Evolutionary conservation across 2,329 filamentous ascomycete species (phyloP).

Genomic region (Penicillium sp.): DNA sequence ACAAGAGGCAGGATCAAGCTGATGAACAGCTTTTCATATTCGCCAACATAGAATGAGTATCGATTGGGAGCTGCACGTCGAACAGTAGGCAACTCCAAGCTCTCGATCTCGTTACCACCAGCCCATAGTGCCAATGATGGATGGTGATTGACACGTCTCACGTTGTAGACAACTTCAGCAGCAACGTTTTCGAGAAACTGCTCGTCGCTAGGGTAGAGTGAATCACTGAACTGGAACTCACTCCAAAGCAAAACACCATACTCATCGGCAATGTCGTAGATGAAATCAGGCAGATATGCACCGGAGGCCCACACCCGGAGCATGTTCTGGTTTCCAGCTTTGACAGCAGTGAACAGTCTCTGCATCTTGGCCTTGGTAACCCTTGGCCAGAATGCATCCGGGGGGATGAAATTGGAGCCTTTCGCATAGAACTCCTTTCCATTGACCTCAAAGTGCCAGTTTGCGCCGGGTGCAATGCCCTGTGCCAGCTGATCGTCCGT

Average conservation of each 20-base stretch:
- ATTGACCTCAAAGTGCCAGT: slow-evolving; percentile 64
- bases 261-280: slow-evolving; percentile 60
- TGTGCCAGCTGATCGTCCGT: slow-evolving; percentile 50
- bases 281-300: slow-evolving; percentile 57
- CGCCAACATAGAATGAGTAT: slow-evolving; percentile 41
- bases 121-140: slow-evolving; percentile 53
- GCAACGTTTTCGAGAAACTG: slow-evolving; percentile 54
- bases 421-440: slow-evolving; percentile 61
- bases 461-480: slow-evolving; percentile 54
- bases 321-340: slow-evolving; percentile 60
- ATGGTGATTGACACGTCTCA: slow-evolving; percentile 58
- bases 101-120: slow-evolving; percentile 58
- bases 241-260: slow-evolving; percentile 58
- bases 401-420: slow-evolving; percentile 59
- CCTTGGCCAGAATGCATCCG: slow-evolving; percentile 58
- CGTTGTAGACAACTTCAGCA: slow-evolving; percentile 55
- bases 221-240: slow-evolving; percentile 59
- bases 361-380: slow-evolving; percentile 51
- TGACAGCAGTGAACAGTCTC: slow-evolving; percentile 51
- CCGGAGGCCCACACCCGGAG: slow-evolving; percentile 59
- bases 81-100: slow-evolving; percentile 46
- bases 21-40: slow-evolving; percentile 58
- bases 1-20: slow-evolving; percentile 52
- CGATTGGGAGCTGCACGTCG: slow-evolving; percentile 44
- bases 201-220: slow-evolving; percentile 53